A percentile compares a stretch with the other conserved stretches of the same genome.
These are phyloP conservation scores for Rhodotorula sp. DNA, from an alignment of 1,284 basidiomycete species.

Conservation along the genomic window DNA sequence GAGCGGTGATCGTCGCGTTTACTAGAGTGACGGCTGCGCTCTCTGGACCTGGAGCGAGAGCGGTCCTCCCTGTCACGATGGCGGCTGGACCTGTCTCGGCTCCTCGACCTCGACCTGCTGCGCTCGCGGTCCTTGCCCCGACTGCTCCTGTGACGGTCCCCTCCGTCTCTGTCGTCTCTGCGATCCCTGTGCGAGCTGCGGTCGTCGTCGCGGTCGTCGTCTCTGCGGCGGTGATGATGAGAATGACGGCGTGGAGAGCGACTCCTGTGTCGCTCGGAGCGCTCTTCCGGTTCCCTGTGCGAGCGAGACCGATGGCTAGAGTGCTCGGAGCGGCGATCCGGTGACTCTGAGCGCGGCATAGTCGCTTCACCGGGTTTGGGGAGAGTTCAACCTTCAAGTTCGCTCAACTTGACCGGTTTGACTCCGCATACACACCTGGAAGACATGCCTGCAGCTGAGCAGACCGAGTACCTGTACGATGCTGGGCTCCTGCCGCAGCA, in stretches of 20 bases:
- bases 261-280: slow-evolving; percentile 6
- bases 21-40: neutral
- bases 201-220: slow-evolving; percentile 1
- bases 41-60: slow-evolving; percentile 11
- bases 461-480: slow-evolving; percentile 12
- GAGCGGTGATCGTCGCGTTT: slow-evolving; percentile 4
- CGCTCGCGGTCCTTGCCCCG: slow-evolving; percentile 6
- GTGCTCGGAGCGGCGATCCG: slow-evolving; percentile 17
- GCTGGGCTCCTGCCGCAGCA: neutral
- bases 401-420: neutral
- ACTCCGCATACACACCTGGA: neutral
- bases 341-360: slow-evolving; percentile 32
- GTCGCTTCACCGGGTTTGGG: neutral
- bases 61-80: neutral
- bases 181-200: neutral
- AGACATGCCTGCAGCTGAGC: slow-evolving; percentile 1
- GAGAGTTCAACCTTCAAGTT: neutral
- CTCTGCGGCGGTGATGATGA: neutral
- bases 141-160: neutral
- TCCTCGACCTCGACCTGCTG: slow-evolving; percentile 1
- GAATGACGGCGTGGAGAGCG: slow-evolving; percentile 13
- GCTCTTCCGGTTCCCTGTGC: slow-evolving; percentile 1
- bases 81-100: neutral
- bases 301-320: neutral
- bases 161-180: neutral